Percentiles rank a stretch among this genome's conserved stretches.
Evolutionary conservation across 1,284 basidiomycete species (phyloP).

Genomic region (Apiotrichum gamsii): DNA sequence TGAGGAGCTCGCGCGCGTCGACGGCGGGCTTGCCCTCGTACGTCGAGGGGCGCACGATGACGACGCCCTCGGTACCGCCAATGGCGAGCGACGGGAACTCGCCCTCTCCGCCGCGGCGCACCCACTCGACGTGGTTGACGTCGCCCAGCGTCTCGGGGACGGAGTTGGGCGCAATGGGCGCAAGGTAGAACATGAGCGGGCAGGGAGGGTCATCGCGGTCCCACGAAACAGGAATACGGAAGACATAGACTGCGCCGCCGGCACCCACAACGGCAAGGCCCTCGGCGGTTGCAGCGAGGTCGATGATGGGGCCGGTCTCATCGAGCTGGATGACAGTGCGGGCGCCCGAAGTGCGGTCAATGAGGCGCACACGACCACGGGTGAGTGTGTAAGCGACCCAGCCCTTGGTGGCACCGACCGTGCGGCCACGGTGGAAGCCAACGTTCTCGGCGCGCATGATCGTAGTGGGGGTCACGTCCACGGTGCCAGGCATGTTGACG

Average conservation of each 20-base stretch:
- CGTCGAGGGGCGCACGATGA: slow-evolving; percentile 23
- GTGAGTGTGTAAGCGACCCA: slow-evolving; percentile 38
- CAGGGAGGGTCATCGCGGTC: slow-evolving; percentile 26
- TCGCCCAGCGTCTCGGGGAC: slow-evolving; percentile 18
- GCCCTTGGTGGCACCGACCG: slow-evolving; percentile 26
- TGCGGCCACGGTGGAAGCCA: slow-evolving; percentile 23
- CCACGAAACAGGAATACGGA: slow-evolving; percentile 27
- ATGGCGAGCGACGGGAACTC: slow-evolving; percentile 24
- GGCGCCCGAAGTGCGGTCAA: slow-evolving; percentile 32
- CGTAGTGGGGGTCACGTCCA: slow-evolving; percentile 29
- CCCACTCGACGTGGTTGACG: slow-evolving; percentile 31
- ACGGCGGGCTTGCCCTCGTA: slow-evolving; percentile 5
- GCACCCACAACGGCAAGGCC: slow-evolving; percentile 28
- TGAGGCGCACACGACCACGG: slow-evolving; percentile 33
- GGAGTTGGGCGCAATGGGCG: slow-evolving; percentile 1
- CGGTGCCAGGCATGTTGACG: slow-evolving; percentile 17
- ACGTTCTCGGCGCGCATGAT: slow-evolving; percentile 26
- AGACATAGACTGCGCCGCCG: slow-evolving; percentile 28
- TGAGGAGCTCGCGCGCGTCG: slow-evolving; percentile 12
- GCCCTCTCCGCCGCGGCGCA: slow-evolving; percentile 21
- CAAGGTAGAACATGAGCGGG: slow-evolving; percentile 17
- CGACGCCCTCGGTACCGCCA: slow-evolving; percentile 32
- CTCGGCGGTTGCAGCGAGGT: slow-evolving; percentile 27
- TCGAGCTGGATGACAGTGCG: slow-evolving; percentile 28
- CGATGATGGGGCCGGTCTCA: slow-evolving; percentile 23